Evolutionary conservation across 2,329 filamentous ascomycete genomes (phyloP), one percentile per base, ranked within the genome.

Genomic region (Colletotrichum sp.): DNA sequence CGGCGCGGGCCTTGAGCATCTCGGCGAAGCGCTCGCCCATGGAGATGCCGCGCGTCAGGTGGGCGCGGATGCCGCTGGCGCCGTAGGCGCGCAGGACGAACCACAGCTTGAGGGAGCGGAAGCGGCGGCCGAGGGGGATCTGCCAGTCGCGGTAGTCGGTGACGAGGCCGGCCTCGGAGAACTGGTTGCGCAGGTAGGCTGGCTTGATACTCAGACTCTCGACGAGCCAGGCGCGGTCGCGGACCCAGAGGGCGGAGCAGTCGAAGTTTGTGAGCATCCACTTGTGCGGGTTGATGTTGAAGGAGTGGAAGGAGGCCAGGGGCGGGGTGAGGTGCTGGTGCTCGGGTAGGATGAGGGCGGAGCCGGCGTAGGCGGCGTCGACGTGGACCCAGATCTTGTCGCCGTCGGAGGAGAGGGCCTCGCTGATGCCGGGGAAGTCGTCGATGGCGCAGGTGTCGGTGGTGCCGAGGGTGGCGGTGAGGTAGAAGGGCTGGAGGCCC

Each of bases 111-210:
- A 99, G 86, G 4, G 94, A 92, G 76, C 96, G 91, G 90, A 99
- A 99, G 18, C 96, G 90, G 4, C 96, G 90, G 10, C 96, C 96
- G 0, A 99, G 92, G 0, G 96, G 96, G 81, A 99, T 98, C 86
- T 98, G 96, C 96, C 96, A 99, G 88, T 99, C 96, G 63, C 96
- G 92, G 87, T 98, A 98, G 85, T 99, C 96, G 28, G 95, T 98
- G 1, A 98, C 96, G 3, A 96, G 90, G 0, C 95, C 96, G 48
- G 90, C 91, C 80, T 97, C 95, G 5, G 94, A 95, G 86, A 93
- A 95, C 6, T 92, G 87, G 85, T 98, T 98, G 78, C 93, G 85
- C 32, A 98, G 91, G 86, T 98, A 98, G 6, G 93, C 90, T 0
- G 95, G 95, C 18, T 93, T 93, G 82, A 97, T 94, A 81, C 92